Evolutionary conservation across 495 filamentous ascomycete species (phyloP), one percentile per base, ranked within the genome.

Genomic region (Massariosphaeria phaeospora): DNA sequence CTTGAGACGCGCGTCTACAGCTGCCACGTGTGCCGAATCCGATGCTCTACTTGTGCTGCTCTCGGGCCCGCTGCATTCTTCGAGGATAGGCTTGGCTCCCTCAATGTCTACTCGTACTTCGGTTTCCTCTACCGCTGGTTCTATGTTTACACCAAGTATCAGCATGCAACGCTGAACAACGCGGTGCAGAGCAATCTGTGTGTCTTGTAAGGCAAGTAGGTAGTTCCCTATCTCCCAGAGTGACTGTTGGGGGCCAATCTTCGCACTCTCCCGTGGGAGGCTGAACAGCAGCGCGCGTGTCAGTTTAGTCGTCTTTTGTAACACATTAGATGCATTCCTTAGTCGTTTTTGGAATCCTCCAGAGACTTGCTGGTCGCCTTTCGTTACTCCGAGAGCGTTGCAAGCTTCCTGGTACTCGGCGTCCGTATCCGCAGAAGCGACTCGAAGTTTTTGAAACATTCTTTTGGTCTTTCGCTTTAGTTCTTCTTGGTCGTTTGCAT

Each of bases 151-250:
- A 18, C 41, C 20, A n/a, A 30, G 30, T 7, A 23, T 15, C 10
- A 36, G 40, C 30, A 52, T 44, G 1, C 30, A 18, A 27, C 47
- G 38, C 24, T 52, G 38, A n/a, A 58, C 40, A 36, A 58, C 24
- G 6, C 31, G 36, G 3, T 23, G 6, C 3, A 58, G 39, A n/a
- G 47, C 39, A n/a, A 52, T 4, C 40, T 58, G 55, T 25, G 48
- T 52, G 27, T 58, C 55, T 3, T 49, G 48, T 15, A 58, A 21
- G 6, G 55, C 41, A 10, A 51, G 48, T 5, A 58, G 47, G 23
- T 31, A 40, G 23, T 58, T 21, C 1, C 30, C 55, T 6, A 58
- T 6, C 9, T 45, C 29, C 29, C 26, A 3, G 17, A 23, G 30
- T 10, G 35, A 21, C 12, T 35, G 45, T 33, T 34, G 15, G 3